Conservation (phyloP, 306 rosid species). For the Adenanthera pavonina region DNA sequence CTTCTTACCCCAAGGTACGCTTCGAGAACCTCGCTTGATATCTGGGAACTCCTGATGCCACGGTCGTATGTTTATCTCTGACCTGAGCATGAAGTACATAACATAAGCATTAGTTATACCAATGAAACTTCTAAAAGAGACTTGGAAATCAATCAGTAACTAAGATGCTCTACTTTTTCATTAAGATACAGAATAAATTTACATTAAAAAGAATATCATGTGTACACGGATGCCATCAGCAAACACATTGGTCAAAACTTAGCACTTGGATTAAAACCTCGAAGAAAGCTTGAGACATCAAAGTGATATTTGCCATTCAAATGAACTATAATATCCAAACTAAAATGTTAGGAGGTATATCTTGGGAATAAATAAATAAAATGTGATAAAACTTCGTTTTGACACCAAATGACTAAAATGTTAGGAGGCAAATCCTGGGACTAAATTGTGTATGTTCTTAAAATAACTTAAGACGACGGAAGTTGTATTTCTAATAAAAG, state of each 20-base stretch:
- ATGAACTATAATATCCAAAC: background rate
- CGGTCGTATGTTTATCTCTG: slow-evolving; percentile 72
- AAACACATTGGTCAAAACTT: background rate
- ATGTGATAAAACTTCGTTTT: background rate
- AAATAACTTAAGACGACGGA: background rate
- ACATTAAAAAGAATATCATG: background rate
- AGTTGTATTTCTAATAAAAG: background rate
- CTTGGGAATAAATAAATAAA: no score
- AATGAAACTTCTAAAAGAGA: slow-evolving; percentile 23
- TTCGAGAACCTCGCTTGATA: slow-evolving; percentile 67
- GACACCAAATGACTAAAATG: background rate
- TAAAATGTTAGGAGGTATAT: background rate
- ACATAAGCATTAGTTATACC: background rate
- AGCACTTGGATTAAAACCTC: background rate
- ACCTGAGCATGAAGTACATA: slow-evolving; percentile 60
- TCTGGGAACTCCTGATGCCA: slow-evolving; percentile 80
- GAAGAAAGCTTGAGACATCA: background rate
- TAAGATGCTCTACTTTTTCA: background rate
- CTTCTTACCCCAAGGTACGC: slow-evolving; percentile 59
- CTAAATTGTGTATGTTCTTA: no score
- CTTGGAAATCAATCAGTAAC: slow-evolving; percentile 8
- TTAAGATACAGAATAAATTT: background rate
- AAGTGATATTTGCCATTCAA: slow-evolving; percentile 4
- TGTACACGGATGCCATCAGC: background rate
- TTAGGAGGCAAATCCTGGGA: background rate